Conservation (phyloP, 2,329 filamentous ascomycete species). For the Aphanocladium album region DNA sequence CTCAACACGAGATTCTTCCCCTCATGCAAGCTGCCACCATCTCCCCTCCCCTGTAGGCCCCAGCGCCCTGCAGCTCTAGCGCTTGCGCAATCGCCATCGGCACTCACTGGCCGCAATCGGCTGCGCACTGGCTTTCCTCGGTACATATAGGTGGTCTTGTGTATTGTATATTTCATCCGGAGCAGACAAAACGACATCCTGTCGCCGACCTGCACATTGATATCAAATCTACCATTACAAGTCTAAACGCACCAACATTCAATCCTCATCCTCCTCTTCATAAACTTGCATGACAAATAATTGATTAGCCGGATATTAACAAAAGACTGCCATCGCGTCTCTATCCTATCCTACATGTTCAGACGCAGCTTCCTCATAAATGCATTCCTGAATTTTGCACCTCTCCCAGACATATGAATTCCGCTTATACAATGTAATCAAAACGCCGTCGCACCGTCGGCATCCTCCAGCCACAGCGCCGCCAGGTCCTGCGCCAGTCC, state of each 20-base stretch:
- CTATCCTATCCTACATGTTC: background rate
- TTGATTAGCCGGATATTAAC: background rate
- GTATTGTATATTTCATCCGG: background rate
- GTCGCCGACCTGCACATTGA: background rate
- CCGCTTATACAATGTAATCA: slow-evolving; percentile 17
- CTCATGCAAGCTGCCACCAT: background rate
- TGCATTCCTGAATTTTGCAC: background rate
- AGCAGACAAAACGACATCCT: background rate
- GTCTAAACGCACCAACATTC: too few relatives aligned
- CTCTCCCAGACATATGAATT: background rate
- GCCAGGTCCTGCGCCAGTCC: slow-evolving; percentile 71
- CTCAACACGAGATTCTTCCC: background rate
- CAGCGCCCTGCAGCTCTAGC: background rate
- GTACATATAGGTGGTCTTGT: too few relatives aligned
- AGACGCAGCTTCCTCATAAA: background rate
- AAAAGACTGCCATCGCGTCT: background rate
- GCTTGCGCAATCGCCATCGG: slow-evolving; percentile 1
- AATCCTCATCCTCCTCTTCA: background rate
- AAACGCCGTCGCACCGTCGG: slow-evolving; percentile 48
- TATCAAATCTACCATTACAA: too few relatives aligned
- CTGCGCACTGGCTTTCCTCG: background rate
- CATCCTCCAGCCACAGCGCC: slow-evolving; percentile 62
- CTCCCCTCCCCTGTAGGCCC: background rate
- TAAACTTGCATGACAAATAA: background rate
- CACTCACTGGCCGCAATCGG: background rate